Percentiles rank a stretch among this genome's conserved stretches.
Conservation (phyloP, 495 filamentous ascomycete species). For the Coniosporium apollinis region DNA sequence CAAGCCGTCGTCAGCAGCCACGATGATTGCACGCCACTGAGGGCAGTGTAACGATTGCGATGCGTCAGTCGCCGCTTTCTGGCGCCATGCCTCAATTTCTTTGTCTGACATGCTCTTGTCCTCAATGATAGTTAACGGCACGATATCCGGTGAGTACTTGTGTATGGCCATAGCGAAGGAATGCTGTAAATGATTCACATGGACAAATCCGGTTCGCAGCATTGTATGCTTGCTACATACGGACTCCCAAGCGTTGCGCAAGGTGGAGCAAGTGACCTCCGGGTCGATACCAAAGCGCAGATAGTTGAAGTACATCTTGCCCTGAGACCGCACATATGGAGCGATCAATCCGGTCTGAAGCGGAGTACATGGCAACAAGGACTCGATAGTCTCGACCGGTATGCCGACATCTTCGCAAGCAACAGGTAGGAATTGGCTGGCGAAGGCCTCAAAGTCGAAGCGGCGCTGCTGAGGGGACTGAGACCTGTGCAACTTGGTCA, state of each 20-base stretch:
- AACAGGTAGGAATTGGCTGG: conserved; percentile 22
- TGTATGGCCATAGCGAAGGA: conserved; percentile 56
- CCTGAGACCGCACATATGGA: conserved; percentile 38
- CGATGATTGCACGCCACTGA: conserved; percentile 1
- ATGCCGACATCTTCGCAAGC: conserved; percentile 7
- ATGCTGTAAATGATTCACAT: conserved; percentile 17
- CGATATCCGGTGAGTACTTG: conserved; percentile 6
- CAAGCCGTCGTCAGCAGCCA: conserved; percentile 9
- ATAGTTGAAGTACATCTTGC: conserved; percentile 46
- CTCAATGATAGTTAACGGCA: conserved; percentile 30
- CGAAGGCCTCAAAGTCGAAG: conserved; percentile 25
- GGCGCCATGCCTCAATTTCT: conserved; percentile 7
- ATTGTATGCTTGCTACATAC: conserved; percentile 17
- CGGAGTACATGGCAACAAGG: conserved; percentile 45
- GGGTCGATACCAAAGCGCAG: conserved; percentile 27
- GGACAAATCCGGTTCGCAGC: conserved; percentile 23
- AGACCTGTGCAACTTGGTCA: conserved; percentile 3
- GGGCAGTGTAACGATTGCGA: background rate
- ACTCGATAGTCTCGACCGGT: conserved; percentile 18
- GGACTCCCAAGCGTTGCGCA: conserved; percentile 18
- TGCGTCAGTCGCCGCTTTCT: conserved; percentile 1
- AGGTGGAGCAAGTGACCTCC: background rate
- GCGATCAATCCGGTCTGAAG: conserved; percentile 47
- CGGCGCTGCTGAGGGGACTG: background rate
- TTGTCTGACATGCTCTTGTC: conserved; percentile 1